Evolutionary conservation across 139 green algal species (phyloP), one percentile per base, ranked within the genome.

Genomic region (Prasinococcaceae sp.): DNA sequence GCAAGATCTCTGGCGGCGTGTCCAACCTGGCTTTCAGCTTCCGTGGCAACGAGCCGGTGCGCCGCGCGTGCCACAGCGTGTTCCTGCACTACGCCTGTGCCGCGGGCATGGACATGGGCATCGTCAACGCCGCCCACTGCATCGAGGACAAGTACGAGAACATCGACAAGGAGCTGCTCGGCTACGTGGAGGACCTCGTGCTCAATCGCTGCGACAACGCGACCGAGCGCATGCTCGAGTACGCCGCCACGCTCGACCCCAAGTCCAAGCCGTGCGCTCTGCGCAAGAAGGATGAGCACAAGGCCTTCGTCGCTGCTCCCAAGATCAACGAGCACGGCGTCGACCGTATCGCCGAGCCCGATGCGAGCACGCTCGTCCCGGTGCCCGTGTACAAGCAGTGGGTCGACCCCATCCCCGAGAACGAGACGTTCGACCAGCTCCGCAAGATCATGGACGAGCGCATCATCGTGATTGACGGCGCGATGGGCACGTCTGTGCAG

Each of bases 41-140:
- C 88, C 78, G 90, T 9, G 90, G 90, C 60, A 98, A 98, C 50
- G 79, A 95, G 75, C 57, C 87, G 3, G 88, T 96, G 46, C 79
- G 88, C 23, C 75, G 87, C 17, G 84, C 72, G 22, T 94, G 95
- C 77, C 88, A 96, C 74, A 79, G 53, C 10, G 81, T 83, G 17
- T 96, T 96, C 75, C 71, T 96, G 60, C 71, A 95, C 72, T 81
- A 94, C 65, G 88, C 85, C 5, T 94, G 83, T 68, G 66, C 71
- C 28, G 84, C 85, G 1, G 90, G 90, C 63, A 97, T 98, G 89
- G 90, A 98, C 81, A 98, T 98, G 90, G 90, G 89, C 63, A 98
- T 98, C 47, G 90, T 98, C 10, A 97, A 98, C 66, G 78, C 90
- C 0, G 74, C 68, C 1, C 85, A 94, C 67, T 85, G 94, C 0